Base-by-base conservation (phyloP, 2,329 filamentous ascomycete genomes). In the Sporothrix dimorphospora region DNA sequence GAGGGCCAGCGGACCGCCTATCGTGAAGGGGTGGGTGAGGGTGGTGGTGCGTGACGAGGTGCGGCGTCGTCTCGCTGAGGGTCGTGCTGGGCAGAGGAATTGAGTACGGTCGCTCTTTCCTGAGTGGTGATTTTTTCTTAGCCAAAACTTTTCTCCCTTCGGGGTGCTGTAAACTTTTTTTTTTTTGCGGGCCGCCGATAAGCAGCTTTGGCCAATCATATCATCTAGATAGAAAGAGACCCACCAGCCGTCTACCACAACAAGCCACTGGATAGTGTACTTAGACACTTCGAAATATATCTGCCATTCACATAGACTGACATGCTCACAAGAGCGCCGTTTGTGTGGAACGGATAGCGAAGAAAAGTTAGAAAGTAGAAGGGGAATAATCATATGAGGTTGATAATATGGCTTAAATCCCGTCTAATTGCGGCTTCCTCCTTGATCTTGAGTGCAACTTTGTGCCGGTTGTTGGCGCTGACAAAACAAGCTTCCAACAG, bases 171-270 rank as follows among this genome's bases (percentile, higher is more conserved):
- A 47, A 73, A 53, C 53, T 66, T 69, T 71, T 69, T 71, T 69
- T 71, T 69, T 71, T 63, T 63, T 53, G 69, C 69, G 70, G 70
- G 67, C 3, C 63, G 16, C 42, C 38, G 72, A 72, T 72, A 73
- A 70, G 11, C 51, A 73, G 72, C 72, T 72, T 45, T 34, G 21
- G 6, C 72, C 42, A 73, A 72, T 72, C 2, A 30, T 0, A 8
- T 0, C 1, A 1, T 3, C 3, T 3, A n/a, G 72, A 73, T 73
- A 73, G 68, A 9, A 11, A 6, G 7, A n/a, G 24, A 11, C 40
- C 40, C 61, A 59, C 59, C 8, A 19, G 6, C 16, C 8, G 7
- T 59, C 2, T 30, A 24, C 24, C 16, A 27, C 12, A n/a, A 38
- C 40, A 59, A 53, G 45, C 8, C 65, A 40, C 11, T 0, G 6